phyloP scores from a whole-genome alignment of 2,329 filamentous ascomycete genomes.

The Diaporthe humulicola region DNA sequence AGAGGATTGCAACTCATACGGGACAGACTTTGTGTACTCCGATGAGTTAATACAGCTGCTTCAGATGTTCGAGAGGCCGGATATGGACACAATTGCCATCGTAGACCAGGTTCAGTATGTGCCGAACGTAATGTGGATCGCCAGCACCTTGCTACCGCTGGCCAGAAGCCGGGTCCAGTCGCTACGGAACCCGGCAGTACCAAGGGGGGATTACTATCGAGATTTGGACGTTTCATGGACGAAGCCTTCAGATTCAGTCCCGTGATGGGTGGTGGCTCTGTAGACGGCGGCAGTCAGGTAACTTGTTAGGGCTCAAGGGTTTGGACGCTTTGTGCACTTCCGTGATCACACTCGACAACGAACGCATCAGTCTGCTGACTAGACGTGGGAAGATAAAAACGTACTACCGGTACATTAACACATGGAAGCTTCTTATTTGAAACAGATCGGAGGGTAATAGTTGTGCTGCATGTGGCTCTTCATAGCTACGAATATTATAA shows the following conservation, averaged over 20 bases:
- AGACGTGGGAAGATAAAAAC: too few relatives aligned
- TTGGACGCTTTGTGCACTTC: not conserved
- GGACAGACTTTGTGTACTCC: not conserved
- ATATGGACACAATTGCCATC: not conserved
- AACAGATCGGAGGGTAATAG: not conserved
- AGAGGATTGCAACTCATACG: slow-evolving; percentile 1
- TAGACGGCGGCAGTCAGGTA: not conserved
- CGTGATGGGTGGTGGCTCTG: not conserved
- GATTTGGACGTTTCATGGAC: slow-evolving; percentile 22
- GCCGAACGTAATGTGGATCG: slow-evolving; percentile 1
- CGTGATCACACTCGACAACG: not conserved
- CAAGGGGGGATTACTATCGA: not conserved
- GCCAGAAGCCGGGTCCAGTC: not conserved
- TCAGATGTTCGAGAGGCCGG: slow-evolving; percentile 14
- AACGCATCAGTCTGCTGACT: not conserved
- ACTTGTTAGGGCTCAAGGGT: not conserved
- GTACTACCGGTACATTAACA: not conserved
- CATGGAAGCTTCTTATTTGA: not conserved
- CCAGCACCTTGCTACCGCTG: not conserved
- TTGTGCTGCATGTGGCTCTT: not conserved
- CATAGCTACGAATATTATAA: not conserved
- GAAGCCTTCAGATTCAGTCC: not conserved
- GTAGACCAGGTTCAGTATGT: slow-evolving; percentile 1
- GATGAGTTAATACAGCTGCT: not conserved
- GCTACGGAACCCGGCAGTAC: not conserved